A percentile compares a stretch with the other conserved stretches of the same genome.
These are phyloP conservation scores for Potentilla sterilis DNA, from an alignment of 306 rosid species.

Conservation along the genomic window DNA sequence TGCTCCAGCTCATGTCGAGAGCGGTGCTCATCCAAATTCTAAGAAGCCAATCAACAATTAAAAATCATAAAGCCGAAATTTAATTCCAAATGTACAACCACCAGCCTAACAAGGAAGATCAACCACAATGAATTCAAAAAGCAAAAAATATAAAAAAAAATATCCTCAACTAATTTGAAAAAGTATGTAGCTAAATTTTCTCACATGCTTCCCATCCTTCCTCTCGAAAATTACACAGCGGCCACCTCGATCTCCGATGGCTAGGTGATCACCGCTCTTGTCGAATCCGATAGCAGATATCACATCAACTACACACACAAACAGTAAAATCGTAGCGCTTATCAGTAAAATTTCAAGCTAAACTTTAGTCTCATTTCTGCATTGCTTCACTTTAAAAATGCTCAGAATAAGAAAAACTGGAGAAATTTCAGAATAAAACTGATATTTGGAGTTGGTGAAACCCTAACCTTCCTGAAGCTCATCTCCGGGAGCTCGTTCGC, in stretches of 20 bases:
- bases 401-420: not conserved
- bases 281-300: slow-evolving; percentile 57
- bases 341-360: too few relatives aligned
- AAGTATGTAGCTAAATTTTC: slow-evolving; percentile 19
- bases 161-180: not conserved
- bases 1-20: slow-evolving; percentile 47
- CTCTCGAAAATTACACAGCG: slow-evolving; percentile 62
- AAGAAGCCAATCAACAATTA: slow-evolving; percentile 34
- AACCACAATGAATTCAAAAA: slow-evolving; percentile 24
- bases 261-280: slow-evolving; percentile 65
- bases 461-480: slow-evolving; percentile 45
- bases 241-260: slow-evolving; percentile 72
- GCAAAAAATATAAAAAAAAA: not conserved
- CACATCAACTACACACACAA: slow-evolving; percentile 44
- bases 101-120: slow-evolving; percentile 30
- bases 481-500: slow-evolving; percentile 46
- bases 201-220: slow-evolving; percentile 47
- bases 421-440: not conserved
- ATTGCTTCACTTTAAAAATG: not conserved
- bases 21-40: slow-evolving; percentile 31
- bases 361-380: not conserved
- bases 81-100: slow-evolving; percentile 23
- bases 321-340: not conserved
- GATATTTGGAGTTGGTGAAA: not conserved
- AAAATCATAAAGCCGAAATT: slow-evolving; percentile 25